Evolutionary conservation across 2,329 filamentous ascomycete genomes (phyloP), one percentile per base, ranked within the genome.

Genomic region (Pseudogymnoascus sp.): DNA sequence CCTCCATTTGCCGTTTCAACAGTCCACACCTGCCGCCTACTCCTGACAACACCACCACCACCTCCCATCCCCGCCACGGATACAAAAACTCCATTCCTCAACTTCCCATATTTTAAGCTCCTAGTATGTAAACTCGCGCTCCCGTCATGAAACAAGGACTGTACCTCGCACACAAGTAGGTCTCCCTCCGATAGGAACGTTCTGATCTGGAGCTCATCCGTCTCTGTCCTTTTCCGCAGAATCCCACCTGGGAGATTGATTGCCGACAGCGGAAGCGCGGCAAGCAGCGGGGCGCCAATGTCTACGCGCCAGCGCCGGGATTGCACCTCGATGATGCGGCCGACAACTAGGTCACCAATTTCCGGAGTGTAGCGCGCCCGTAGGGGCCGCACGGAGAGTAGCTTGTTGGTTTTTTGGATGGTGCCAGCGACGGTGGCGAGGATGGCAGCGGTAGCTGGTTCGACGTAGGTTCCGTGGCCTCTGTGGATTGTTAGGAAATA

Each of bases 101-200:
- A 80, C 79, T 99, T 99, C 50, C 95, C 95, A 76, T 97, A 99
- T 74, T 93, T 93, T 72, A 97, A 78, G 67, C 86, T 90, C 65
- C 95, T 86, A 7, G 95, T 97, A 78, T 99, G 95, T 72, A 99
- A 80, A 64, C 87, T 88, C 0, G 95, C 93, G 1, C 86, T 88
- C 64, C 93, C 93, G 76, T 97, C 93, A 64, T 86, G 83, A 74
- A 92, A 91, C 62, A 99, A 80, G 69, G 86, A 85, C 81, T 99
- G 95, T 62, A 99, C 95, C 78, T 99, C 95, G 1, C 95, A 95
- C 16, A 97, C 90, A 14, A 99, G 79, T 61, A 99, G 78, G 74
- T 99, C 95, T 11, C 95, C 95, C 76, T 99, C 95, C 62, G 89
- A 87, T 78, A 99, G 97, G 77, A 97, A 99, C n/a, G 87, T 91